Base-by-base conservation (phyloP, 805 yeast species). In the Candida suzukii region DNA sequence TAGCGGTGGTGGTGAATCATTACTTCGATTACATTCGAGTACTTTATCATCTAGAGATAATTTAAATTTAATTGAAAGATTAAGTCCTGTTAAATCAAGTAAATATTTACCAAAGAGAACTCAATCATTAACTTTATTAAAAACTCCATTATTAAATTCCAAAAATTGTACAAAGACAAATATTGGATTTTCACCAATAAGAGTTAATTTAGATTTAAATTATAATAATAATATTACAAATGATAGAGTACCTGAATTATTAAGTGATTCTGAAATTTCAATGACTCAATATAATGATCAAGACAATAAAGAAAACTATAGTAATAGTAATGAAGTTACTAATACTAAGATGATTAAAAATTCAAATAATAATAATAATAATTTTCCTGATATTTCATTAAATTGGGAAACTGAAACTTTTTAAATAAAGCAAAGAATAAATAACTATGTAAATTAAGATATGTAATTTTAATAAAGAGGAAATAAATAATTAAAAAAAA, bases 331-430 rank as follows among this genome's bases (percentile, higher is more conserved):
- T 5, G 16, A 13, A n/a, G 9, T 22, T n/a, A 18, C 21, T 17
- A 35, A 14, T 24, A 24, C 14, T n/a, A 16, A 14, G 3, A 21
- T n/a, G 10, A 20, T 10, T 21, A 16, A 11, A 11, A 20, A 20
- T 19, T 7, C 7, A 9, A 7, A 8, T 16, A 21, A 34, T 34
- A 16, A 34, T 12, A 11, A 10, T n/a, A 19, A 16, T n/a, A 20
- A 16, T 22, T 5, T 22, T 8, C 40, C 39, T 19, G 47, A 45
- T 29, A 37, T 48, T 28, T 45, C 50, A 4, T 41, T 50, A 29
- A 51, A 46, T 33, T 51, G 54, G 52, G 49, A 47, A 9, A 46
- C 45, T 17, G 56, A 52, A 18, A 52, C 52, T 35, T 46, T 47
- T 35, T 46, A 41, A n/a, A n/a, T n/a, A n/a, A n/a, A n/a, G n/a